Evolutionary conservation across 352 stramenopile species (phyloP).

Genomic region (Phytopythium ostracodes): DNA sequence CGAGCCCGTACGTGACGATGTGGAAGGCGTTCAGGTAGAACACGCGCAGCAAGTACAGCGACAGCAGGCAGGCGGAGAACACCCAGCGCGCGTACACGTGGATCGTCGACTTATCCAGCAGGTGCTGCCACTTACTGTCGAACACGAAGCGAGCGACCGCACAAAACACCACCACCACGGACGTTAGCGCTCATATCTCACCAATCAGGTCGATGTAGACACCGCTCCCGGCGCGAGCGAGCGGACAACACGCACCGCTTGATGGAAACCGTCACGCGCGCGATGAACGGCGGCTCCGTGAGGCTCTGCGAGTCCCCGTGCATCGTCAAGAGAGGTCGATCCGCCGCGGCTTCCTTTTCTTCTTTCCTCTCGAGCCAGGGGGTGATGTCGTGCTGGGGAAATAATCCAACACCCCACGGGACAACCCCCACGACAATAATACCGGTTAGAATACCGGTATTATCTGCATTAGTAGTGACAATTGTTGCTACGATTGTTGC

Average conservation of each 20-base stretch:
- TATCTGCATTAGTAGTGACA: too few relatives aligned
- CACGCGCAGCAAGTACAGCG: constrained; percentile 92
- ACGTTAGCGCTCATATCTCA: constrained; percentile 1
- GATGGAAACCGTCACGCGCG: constrained; percentile 71
- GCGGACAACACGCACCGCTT: constrained; percentile 42
- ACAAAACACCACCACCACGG: too few relatives aligned
- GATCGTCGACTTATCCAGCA: constrained; percentile 98
- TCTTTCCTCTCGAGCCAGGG: not conserved
- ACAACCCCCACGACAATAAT: too few relatives aligned
- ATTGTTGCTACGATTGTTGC: too few relatives aligned
- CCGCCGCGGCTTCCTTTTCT: not conserved
- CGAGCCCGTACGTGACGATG: constrained; percentile 98
- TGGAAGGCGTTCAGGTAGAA: constrained; percentile 94
- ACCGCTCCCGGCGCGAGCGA: not conserved
- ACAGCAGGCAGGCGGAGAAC: constrained; percentile 79
- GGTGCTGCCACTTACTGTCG: constrained; percentile 94
- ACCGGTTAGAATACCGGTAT: too few relatives aligned
- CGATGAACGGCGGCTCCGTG: constrained; percentile 77
- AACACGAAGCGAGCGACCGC: too few relatives aligned
- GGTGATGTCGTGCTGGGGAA: too few relatives aligned
- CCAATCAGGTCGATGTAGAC: not conserved
- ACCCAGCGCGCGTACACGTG: constrained; percentile 93
- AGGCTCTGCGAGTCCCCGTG: constrained; percentile 57
- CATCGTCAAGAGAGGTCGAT: constrained; percentile 14
- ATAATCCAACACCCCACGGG: too few relatives aligned